Base-by-base conservation (phyloP, 257 asterid genomes). In the Nicotiana benthamiana region DNA sequence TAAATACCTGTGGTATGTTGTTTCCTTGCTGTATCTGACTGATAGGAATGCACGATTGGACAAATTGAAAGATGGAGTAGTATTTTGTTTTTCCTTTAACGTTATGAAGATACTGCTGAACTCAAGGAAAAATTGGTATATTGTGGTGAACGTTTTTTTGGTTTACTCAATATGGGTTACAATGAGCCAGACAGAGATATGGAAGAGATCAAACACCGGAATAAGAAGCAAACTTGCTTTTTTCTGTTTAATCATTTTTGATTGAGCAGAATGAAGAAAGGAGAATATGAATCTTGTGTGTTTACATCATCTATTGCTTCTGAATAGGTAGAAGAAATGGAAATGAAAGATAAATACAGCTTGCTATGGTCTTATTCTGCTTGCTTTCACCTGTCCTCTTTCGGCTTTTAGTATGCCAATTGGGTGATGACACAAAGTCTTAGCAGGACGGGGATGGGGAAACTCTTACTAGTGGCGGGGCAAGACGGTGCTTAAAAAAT, bases 21-120 rank as follows among this genome's bases (percentile, higher is more conserved):
- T 78, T 60, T 78, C 12, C 59, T 78, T 78, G 81, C 26, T 34
- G 72, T 60, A 12, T 78, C 75, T 36, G 81, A 34, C 12, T 60
- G 46, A 36, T 79, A 15, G 46, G 46, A 17, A 1, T 43, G 54
- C 26, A n/a, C 22, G 26, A 28, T 68, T 70, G 32, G 34, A 70
- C 6, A 70, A 70, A 43, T 20, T 70, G 77, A 72, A 24, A 46
- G 60, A 6, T 20, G 4, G 32, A 24, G 20, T n/a, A 24, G 32
- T n/a, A n/a, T n/a, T 72, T 22, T 46, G 11, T 40, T 20, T 40
- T 6, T 0, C 34, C 36, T 70, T 43, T 70, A 32, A 43, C 43
- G 13, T 43, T 43, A 18, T 43, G 76, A 68, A 36, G 40, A n/a
- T 68, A 36, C 11, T 40, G 76, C n/a, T 46, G 76, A 68, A 68